Base-by-base conservation (phyloP, 2,329 filamentous ascomycete species). In the Pseudogymnoascus sp. region DNA sequence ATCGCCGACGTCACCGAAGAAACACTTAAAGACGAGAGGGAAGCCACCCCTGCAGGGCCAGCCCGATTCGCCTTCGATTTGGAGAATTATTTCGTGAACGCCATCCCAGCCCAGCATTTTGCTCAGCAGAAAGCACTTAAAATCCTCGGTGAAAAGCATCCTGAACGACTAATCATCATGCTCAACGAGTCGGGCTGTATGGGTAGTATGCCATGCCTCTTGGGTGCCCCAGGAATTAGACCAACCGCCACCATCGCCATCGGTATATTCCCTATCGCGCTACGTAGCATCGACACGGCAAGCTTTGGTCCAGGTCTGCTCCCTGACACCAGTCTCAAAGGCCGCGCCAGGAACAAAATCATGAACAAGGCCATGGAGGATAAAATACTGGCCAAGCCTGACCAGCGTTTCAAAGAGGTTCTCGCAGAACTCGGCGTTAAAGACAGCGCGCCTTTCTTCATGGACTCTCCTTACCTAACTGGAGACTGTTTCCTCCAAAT, bases 121-220 rank as follows among this genome's bases (percentile, higher is more conserved):
- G 70, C 72, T 4, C 50, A 77, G 5, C 74, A 76, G 62, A 64
- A 63, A 8, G 70, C 74, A 2, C 75, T 79, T 12, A 73, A 74
- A 68, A 69, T 67, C 3, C 64, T 76, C 31, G 70, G 72, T 2
- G 69, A 70, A 6, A 63, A 70, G 1, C 70, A 77, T 33, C 73
- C 74, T 2, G 66, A 65, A 3, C 71, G 75, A 7, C 71, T 77
- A 31, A 71, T 82, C 28, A 65, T 82, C 18, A 69, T 80, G 11
- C 61, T 82, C n/a, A 72, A 72, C 35, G 80, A 82, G 66, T 69
- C 71, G 2, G 68, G 73, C 2, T 76, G 74, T 50, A 69, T 74
- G 62, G 78, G 77, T 0, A 65, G 72, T 10, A 65, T 74, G 0
- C 77, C 79, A 0, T 73, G 78, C 60, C 66, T 68, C 1, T 67